phyloP scores from a whole-genome alignment of 805 yeast species.

The Wickerhamomyces silvicola region DNA sequence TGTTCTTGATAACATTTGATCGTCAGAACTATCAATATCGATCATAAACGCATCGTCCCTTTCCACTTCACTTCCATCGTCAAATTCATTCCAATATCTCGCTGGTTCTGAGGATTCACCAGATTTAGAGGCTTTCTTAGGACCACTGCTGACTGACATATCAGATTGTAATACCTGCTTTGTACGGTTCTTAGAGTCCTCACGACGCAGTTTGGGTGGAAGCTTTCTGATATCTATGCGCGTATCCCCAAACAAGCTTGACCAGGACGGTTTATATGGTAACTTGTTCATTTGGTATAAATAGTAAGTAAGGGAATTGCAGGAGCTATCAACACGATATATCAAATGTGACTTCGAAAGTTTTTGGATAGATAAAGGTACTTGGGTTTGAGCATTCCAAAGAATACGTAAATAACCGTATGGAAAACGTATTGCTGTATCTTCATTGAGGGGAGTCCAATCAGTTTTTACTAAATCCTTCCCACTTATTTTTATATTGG shows the following conservation, averaged over 20 bases:
- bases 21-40: constrained; percentile 26
- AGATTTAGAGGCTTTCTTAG: constrained; percentile 6
- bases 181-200: constrained; percentile 1
- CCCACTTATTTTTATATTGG: constrained; percentile 16
- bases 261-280: constrained; percentile 34
- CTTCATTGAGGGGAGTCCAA: constrained; percentile 14
- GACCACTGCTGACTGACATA: no score
- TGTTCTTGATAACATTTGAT: constrained; percentile 14
- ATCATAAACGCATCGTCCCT: constrained; percentile 32
- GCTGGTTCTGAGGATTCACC: constrained; percentile 18
- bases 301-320: constrained; percentile 26
- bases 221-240: constrained; percentile 39
- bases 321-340: constrained; percentile 36
- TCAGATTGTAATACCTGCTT: no score
- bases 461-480: constrained; percentile 4
- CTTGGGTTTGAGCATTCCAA: constrained; percentile 32
- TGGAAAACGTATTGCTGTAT: constrained; percentile 30
- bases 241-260: constrained; percentile 23
- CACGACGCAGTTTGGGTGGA: constrained; percentile 25
- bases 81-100: constrained; percentile 66
- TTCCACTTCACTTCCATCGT: constrained; percentile 50
- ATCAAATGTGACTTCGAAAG: constrained; percentile 43
- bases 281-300: constrained; percentile 24
- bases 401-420: constrained; percentile 43
- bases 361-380: constrained; percentile 24